Conservation (phyloP, 2,329 filamentous ascomycete genomes). For the Aspergillus sp. region DNA sequence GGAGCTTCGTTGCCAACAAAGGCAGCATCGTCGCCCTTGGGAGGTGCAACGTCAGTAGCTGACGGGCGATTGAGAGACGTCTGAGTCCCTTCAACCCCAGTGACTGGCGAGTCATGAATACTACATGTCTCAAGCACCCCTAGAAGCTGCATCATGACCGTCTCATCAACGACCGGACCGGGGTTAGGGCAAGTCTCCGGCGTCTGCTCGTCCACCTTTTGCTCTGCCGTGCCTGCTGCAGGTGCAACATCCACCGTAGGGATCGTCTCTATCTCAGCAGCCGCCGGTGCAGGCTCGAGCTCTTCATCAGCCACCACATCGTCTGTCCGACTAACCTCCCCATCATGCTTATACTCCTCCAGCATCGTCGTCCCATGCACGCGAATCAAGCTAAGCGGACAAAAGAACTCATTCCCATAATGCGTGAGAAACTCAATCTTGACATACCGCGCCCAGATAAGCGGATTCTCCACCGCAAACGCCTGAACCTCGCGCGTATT, state of each 20-base stretch:
- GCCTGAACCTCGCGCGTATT: constrained; percentile 94
- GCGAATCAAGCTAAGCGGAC: constrained; percentile 83
- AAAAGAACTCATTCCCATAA: constrained; percentile 96
- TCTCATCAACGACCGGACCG: constrained; percentile 15
- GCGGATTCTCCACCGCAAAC: constrained; percentile 88
- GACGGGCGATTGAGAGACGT: constrained; percentile 20
- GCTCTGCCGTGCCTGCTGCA: constrained; percentile 22
- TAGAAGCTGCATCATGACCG: constrained; percentile 15
- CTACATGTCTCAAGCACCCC: constrained; percentile 18
- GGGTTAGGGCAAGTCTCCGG: constrained; percentile 20
- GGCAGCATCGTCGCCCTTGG: constrained; percentile 1
- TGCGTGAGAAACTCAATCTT: constrained; percentile 89
- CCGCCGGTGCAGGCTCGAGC: constrained; percentile 24
- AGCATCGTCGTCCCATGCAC: constrained; percentile 94
- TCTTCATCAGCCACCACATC: constrained; percentile 63
- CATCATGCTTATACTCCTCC: constrained; percentile 88
- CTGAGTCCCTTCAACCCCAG: constrained; percentile 18
- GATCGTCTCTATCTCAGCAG: constrained; percentile 10
- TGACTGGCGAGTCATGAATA: constrained; percentile 18
- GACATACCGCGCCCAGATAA: constrained; percentile 94
- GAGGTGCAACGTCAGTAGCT: constrained; percentile 5
- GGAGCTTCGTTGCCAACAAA: constrained; percentile 2
- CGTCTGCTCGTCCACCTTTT: constrained; percentile 17
- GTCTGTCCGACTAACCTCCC: constrained; percentile 63
- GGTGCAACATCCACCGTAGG: neutral